These are phyloP conservation scores for Clonostachys rosea DNA, from an alignment of 2,329 filamentous ascomycete genomes.

Conservation along the genomic window DNA sequence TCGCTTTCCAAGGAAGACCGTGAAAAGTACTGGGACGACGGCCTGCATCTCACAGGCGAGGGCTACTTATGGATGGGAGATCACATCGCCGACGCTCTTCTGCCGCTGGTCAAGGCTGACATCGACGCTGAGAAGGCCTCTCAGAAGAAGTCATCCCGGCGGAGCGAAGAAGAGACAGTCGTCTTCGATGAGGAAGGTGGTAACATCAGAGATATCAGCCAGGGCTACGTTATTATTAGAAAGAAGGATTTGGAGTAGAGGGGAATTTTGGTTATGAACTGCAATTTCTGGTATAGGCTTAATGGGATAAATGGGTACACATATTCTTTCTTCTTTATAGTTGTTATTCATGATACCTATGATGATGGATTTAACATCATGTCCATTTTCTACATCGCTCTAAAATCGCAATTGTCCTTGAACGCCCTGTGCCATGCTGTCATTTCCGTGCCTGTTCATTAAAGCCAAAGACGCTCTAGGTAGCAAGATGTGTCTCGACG, in stretches of 20 bases:
- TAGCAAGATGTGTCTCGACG: conserved; percentile 47
- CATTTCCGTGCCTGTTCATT: background rate
- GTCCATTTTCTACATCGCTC: background rate
- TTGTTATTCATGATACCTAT: background rate
- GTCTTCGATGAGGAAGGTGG: conserved; percentile 46
- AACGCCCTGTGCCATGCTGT: background rate
- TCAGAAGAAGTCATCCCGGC: background rate
- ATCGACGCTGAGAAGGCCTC: background rate
- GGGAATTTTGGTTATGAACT: background rate
- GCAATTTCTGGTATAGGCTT: background rate
- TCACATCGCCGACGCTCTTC: conserved; percentile 46
- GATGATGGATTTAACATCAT: background rate
- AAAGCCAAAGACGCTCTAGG: background rate
- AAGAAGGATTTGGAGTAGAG: conserved; percentile 44
- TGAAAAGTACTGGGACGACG: conserved; percentile 54
- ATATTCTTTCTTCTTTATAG: conserved; percentile 1
- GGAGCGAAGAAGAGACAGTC: background rate
- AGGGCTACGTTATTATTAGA: conserved; percentile 50
- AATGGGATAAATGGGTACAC: background rate
- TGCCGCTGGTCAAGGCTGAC: conserved; percentile 30
- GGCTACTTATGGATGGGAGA: conserved; percentile 62
- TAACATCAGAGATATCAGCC: conserved; percentile 36
- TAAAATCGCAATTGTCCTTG: background rate
- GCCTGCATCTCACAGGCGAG: conserved; percentile 49
- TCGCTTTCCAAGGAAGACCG: conserved; percentile 38